phyloP scores from a whole-genome alignment of 768 basidiomycete species.

The Boletus bicolor region DNA sequence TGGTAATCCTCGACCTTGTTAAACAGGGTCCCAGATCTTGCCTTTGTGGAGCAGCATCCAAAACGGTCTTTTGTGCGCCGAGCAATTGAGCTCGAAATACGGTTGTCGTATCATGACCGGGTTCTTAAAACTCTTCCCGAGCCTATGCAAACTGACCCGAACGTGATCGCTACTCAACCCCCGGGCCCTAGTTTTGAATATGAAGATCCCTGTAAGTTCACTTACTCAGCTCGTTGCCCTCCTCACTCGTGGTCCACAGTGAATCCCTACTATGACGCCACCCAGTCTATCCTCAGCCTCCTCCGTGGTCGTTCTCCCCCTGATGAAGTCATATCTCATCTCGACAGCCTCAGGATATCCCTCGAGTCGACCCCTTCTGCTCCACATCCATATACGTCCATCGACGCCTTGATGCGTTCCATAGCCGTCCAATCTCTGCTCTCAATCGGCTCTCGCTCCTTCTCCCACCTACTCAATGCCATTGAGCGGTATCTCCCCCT shows the following conservation, averaged over 20 bases:
- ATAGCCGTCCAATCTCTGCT: slow-evolving; percentile 87
- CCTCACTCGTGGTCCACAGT: slow-evolving; percentile 40
- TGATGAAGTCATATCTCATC: slow-evolving; percentile 72
- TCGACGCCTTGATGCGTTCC: slow-evolving; percentile 66
- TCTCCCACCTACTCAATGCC: slow-evolving; percentile 96
- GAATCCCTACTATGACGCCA: slow-evolving; percentile 75
- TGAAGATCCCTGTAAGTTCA: slow-evolving; percentile 65
- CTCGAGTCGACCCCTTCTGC: slow-evolving; percentile 57
- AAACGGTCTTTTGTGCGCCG: slow-evolving; percentile 85
- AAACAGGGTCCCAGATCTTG: slow-evolving; percentile 80
- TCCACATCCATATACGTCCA: slow-evolving; percentile 48
- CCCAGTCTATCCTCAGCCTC: slow-evolving; percentile 72
- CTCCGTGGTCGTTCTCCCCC: slow-evolving; percentile 79
- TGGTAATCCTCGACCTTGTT: neutral
- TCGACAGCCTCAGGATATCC: slow-evolving; percentile 65
- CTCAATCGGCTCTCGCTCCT: slow-evolving; percentile 89
- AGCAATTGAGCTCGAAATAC: slow-evolving; percentile 84
- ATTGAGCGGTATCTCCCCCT: slow-evolving; percentile 90
- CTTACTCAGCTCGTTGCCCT: neutral
- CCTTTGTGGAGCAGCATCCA: slow-evolving; percentile 72
- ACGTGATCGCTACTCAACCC: slow-evolving; percentile 63
- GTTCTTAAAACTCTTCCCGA: slow-evolving; percentile 86
- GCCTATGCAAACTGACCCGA: slow-evolving; percentile 65
- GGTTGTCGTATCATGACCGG: slow-evolving; percentile 90
- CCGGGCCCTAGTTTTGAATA: slow-evolving; percentile 83